phyloP scores from a whole-genome alignment of 2,329 filamentous ascomycete species.

The Escovopsis sp. region DNA sequence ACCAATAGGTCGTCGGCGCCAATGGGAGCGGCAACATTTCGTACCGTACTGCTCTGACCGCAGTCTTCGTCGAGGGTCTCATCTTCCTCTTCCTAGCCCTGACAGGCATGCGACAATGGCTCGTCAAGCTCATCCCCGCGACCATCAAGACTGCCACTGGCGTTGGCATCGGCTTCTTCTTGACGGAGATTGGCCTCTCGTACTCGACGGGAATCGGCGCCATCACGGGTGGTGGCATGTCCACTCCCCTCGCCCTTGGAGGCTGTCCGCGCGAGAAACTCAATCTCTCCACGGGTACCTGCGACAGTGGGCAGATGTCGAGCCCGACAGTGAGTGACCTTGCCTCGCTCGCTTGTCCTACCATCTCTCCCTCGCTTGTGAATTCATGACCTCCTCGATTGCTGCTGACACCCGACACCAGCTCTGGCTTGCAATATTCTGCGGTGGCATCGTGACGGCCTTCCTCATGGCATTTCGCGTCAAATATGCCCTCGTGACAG shows the following conservation, averaged over 20 bases:
- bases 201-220: slow-evolving; percentile 73
- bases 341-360: too few species aligned
- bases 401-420: slow-evolving; percentile 14
- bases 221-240: slow-evolving; percentile 49
- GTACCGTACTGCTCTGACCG: slow-evolving; percentile 44
- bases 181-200: slow-evolving; percentile 51
- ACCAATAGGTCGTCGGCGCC: slow-evolving; percentile 36
- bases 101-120: slow-evolving; percentile 58
- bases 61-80: slow-evolving; percentile 49
- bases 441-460: slow-evolving; percentile 63
- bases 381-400: too few species aligned
- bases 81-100: slow-evolving; percentile 49
- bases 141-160: slow-evolving; percentile 52
- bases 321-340: slow-evolving; percentile 45
- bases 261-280: slow-evolving; percentile 50
- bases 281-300: slow-evolving; percentile 30
- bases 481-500: slow-evolving; percentile 60
- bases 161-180: slow-evolving; percentile 48
- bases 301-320: slow-evolving; percentile 51
- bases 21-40: slow-evolving; percentile 41
- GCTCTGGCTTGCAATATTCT: slow-evolving; percentile 77
- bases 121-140: slow-evolving; percentile 47
- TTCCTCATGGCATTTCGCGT: slow-evolving; percentile 67
- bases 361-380: not conserved
- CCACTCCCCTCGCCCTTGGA: slow-evolving; percentile 60